Base-by-base conservation (phyloP, 2,329 filamentous ascomycete genomes). In the Phoma sp. region DNA sequence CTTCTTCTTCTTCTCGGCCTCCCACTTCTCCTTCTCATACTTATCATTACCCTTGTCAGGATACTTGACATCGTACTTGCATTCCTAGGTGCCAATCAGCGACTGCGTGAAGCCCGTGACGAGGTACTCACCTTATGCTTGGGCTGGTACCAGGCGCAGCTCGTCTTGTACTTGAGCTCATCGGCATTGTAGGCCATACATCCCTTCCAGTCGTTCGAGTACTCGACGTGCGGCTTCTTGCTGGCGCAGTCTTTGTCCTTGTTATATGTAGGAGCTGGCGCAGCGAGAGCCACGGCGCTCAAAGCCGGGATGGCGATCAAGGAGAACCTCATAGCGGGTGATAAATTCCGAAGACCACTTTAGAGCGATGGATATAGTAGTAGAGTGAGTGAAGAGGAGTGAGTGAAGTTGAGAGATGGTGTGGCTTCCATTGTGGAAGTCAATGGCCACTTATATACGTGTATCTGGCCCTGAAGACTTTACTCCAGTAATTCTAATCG, bases 241-340 rank as follows among this genome's bases (percentile, higher is more conserved):
- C 38, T 6, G 24, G n/a, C 27, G 33, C 51, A 54, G 33, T 33
- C 33, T 27, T 54, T 54, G 32, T 47, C 33, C 24, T 39, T 39
- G 37, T 13, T 22, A 17, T 24, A 12, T 5, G 50, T 48, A 6
- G 51, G 44, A 10, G 38, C 38, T 33, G 51, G 44, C 9, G 39
- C 43, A 27, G 51, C 51, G 21, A 54, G 38, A 33, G 43, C 44
- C 12, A 54, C 5, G 27, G 44, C 51, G 33, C 51, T 54, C 32
- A 54, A 35, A 17, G 44, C 44, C 22, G 39, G 33, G 19, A 48
- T 5, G 15, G 37, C 15, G 12, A 54, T 17, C 17, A 47, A 31
- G 2, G 51, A 43, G 21, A 43, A 29, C 21, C 43, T 54, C 51
- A 54, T 54, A 5, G 13, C 44, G 3, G 4, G 12, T 22, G 3